These are phyloP conservation scores for Acmispon strigosus DNA, from an alignment of 306 rosid species.

Conservation along the genomic window DNA sequence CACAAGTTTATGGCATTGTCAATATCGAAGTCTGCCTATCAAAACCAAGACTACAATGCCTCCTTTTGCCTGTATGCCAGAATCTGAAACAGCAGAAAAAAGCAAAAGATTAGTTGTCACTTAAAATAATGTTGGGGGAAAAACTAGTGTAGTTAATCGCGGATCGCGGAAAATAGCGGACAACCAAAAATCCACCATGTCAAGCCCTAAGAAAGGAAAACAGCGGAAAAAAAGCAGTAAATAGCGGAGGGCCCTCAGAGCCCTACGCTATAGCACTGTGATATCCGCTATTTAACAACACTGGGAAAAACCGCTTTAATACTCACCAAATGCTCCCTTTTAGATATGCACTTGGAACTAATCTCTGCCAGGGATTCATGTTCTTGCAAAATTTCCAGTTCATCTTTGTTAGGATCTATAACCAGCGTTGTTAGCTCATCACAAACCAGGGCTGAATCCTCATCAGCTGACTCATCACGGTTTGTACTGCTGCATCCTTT, in stretches of 20 bases:
- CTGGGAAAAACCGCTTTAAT: not conserved
- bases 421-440: conserved; percentile 30
- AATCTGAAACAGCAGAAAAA: conserved; percentile 55
- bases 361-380: conserved; percentile 65
- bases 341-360: conserved; percentile 46
- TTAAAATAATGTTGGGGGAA: not conserved
- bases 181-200: too few relatives aligned
- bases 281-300: too few relatives aligned
- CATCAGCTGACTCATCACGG: conserved; percentile 25
- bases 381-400: conserved; percentile 57
- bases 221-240: too few relatives aligned
- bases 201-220: too few relatives aligned
- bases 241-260: too few relatives aligned
- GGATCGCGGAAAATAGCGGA: too few relatives aligned
- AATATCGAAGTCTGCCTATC: not conserved
- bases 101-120: not conserved
- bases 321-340: conserved; percentile 63
- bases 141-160: too few relatives aligned
- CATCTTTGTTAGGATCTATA: conserved; percentile 48
- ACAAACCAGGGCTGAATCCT: not conserved
- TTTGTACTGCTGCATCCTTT: conserved; percentile 29
- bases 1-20: conserved; percentile 5
- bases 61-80: conserved; percentile 68
- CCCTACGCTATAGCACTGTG: too few relatives aligned
- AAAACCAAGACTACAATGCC: conserved; percentile 7